phyloP scores from a whole-genome alignment of 306 rosid genomes.

The Dryas alaskensis region DNA sequence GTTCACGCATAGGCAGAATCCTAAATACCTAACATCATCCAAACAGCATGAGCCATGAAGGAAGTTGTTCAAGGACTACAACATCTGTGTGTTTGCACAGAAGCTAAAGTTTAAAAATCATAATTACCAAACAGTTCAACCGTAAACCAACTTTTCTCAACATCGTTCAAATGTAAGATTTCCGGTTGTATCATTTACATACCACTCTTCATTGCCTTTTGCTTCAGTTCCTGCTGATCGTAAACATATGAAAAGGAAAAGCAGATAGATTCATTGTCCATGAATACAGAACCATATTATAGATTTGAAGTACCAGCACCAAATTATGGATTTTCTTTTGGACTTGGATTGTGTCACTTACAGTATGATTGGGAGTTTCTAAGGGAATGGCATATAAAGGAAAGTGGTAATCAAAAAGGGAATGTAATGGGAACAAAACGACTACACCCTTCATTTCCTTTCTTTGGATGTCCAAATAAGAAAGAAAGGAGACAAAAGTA shows the following conservation, averaged over 20 bases:
- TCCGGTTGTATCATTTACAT: background rate
- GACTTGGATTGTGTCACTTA: background rate
- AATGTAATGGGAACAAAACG: too few relatives aligned
- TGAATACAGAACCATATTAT: background rate
- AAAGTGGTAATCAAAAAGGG: too few relatives aligned
- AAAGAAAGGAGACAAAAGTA: background rate
- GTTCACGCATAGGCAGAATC: background rate
- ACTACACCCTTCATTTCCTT: background rate
- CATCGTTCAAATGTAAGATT: background rate
- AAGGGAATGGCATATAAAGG: background rate
- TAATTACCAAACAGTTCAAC: background rate
- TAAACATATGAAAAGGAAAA: background rate
- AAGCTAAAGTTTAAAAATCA: background rate
- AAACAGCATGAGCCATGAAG: background rate
- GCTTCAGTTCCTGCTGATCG: background rate
- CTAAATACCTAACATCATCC: background rate
- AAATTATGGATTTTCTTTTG: background rate
- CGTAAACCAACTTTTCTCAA: background rate
- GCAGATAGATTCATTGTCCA: background rate
- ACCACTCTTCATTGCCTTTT: background rate
- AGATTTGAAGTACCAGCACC: too few relatives aligned
- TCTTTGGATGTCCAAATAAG: background rate
- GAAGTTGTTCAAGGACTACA: background rate
- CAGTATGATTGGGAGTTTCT: background rate
- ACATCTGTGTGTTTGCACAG: background rate